Percentiles rank a stretch among this genome's conserved stretches.
Evolutionary conservation across 2,329 filamentous ascomycete genomes (phyloP).

Genomic region (Fusarium chuoi): DNA sequence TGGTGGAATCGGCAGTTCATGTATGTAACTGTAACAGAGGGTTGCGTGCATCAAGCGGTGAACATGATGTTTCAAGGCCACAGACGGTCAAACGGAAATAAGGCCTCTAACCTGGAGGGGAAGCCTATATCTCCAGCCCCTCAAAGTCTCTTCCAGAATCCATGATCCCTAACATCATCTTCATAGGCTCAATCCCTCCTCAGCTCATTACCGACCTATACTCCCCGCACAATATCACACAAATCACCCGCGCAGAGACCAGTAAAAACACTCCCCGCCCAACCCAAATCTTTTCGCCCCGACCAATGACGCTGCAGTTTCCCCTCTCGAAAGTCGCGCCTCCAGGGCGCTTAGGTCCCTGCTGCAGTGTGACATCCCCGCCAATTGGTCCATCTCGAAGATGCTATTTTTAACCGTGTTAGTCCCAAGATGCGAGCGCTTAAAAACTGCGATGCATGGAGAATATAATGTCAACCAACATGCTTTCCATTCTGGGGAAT

Average conservation of each 20-base stretch:
- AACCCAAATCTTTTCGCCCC: conserved; percentile 1
- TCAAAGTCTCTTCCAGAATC: not conserved
- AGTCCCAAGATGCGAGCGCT: conserved; percentile 33
- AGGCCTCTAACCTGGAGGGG: not conserved
- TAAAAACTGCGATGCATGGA: conserved; percentile 8
- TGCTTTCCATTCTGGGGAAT: conserved; percentile 3
- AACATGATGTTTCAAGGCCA: conserved; percentile 13
- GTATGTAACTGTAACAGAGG: conserved; percentile 18
- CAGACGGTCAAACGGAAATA: conserved; percentile 2
- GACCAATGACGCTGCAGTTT: conserved; percentile 15
- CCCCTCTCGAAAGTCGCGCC: conserved; percentile 34
- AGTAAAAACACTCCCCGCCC: conserved; percentile 25
- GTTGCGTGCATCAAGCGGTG: conserved; percentile 32
- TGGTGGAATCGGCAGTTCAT: conserved; percentile 20
- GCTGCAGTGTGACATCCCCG: conserved; percentile 47
- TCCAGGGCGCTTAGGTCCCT: conserved; percentile 35
- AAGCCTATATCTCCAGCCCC: not conserved
- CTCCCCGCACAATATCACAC: conserved; percentile 25
- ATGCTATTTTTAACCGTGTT: conserved; percentile 39
- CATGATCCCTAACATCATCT: not conserved
- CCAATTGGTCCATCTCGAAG: conserved; percentile 42
- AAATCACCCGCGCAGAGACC: conserved; percentile 26
- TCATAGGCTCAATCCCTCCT: conserved; percentile 2
- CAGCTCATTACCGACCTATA: conserved; percentile 12
- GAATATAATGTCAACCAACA: conserved; percentile 32